These are phyloP conservation scores for Lasiosphaeria ovina DNA, from an alignment of 495 filamentous ascomycete species.

Conservation along the genomic window DNA sequence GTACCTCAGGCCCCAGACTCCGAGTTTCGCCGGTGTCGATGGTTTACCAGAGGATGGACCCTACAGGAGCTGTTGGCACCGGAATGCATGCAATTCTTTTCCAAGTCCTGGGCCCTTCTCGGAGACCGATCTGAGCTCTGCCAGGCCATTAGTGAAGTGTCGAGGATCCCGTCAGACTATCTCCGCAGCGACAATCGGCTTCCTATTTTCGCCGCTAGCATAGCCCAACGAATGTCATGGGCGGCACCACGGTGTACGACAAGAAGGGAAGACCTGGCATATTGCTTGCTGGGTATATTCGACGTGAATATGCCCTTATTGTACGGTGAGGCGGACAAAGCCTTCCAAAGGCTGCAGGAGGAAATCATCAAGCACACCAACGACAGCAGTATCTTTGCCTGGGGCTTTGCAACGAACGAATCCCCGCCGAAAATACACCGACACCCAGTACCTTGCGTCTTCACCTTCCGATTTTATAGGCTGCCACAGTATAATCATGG, in stretches of 20 bases:
- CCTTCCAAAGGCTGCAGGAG: constrained; percentile 24
- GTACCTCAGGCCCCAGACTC: too few relatives aligned
- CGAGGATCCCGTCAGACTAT: constrained; percentile 9
- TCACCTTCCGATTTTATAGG: too few relatives aligned
- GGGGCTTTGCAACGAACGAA: too few relatives aligned
- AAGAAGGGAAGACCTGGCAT: constrained; percentile 33
- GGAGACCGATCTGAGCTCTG: constrained; percentile 9
- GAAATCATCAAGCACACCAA: constrained; percentile 28
- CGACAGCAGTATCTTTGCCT: constrained; percentile 29
- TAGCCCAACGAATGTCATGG: constrained; percentile 33
- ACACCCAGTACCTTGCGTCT: too few relatives aligned
- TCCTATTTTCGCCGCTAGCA: background rate
- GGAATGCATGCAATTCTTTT: constrained; percentile 27
- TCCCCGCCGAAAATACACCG: too few relatives aligned
- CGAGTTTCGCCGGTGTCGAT: constrained; percentile 21
- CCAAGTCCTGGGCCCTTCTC: constrained; percentile 26
- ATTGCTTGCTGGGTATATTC: constrained; percentile 37
- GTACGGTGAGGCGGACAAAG: constrained; percentile 34
- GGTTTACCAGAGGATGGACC: constrained; percentile 41
- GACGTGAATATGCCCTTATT: constrained; percentile 31
- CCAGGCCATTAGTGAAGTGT: background rate
- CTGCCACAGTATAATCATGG: too few relatives aligned
- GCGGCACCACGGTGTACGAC: constrained; percentile 29
- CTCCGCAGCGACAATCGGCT: constrained; percentile 2
- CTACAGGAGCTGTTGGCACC: constrained; percentile 43